phyloP scores from a whole-genome alignment of 2,329 filamentous ascomycete species.

The Didymella glomerata region DNA sequence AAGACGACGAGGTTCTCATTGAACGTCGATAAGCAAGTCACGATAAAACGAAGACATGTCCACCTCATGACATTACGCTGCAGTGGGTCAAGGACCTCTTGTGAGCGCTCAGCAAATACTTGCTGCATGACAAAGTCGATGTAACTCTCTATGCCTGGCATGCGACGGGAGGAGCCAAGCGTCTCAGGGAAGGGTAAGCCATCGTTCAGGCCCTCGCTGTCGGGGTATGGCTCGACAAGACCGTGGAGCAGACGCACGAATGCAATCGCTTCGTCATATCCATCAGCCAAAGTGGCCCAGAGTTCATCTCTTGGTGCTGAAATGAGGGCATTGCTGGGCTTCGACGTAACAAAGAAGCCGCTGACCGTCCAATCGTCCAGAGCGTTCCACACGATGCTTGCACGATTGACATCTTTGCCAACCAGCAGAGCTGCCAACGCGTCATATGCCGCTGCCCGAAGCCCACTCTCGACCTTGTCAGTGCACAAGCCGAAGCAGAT shows the following conservation, averaged over 20 bases:
- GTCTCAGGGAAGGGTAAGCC: constrained; percentile 85
- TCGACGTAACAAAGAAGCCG: constrained; percentile 46
- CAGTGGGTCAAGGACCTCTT: constrained; percentile 68
- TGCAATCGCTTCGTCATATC: constrained; percentile 85
- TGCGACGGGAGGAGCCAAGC: constrained; percentile 78
- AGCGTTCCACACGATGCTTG: constrained; percentile 78
- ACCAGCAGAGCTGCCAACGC: constrained; percentile 78
- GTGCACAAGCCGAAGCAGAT: constrained; percentile 81
- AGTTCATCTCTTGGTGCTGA: constrained; percentile 55
- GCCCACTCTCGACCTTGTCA: constrained; percentile 75
- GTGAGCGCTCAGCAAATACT: constrained; percentile 73
- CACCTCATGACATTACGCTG: constrained; percentile 79
- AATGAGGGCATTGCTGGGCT: constrained; percentile 38
- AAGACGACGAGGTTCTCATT: constrained; percentile 93
- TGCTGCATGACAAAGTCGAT: constrained; percentile 88
- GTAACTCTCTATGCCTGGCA: constrained; percentile 89
- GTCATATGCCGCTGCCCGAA: constrained; percentile 85
- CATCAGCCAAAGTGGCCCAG: constrained; percentile 76
- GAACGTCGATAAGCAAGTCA: constrained; percentile 81
- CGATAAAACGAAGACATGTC: constrained; percentile 84
- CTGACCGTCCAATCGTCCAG: constrained; percentile 77
- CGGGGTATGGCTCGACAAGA: constrained; percentile 72
- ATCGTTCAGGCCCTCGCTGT: constrained; percentile 72
- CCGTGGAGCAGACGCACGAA: constrained; percentile 81
- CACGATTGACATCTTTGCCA: constrained; percentile 73